phyloP scores from a whole-genome alignment of 2,329 filamentous ascomycete species.

The Exophiala sideris region DNA sequence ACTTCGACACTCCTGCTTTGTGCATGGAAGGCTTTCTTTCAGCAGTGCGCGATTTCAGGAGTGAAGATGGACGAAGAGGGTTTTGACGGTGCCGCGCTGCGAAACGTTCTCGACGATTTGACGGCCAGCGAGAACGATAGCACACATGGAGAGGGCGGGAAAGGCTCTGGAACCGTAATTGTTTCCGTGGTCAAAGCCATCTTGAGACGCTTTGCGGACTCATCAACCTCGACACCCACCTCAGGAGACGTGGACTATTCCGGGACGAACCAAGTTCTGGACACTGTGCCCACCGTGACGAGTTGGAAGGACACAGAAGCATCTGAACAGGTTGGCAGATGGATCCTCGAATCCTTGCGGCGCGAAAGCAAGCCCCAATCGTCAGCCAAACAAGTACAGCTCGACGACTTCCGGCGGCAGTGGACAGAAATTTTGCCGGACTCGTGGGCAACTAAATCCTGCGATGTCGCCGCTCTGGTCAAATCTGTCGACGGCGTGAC shows the following conservation, averaged over 20 bases:
- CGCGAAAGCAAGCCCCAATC: neutral
- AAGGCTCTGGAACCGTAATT: neutral
- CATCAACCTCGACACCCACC: neutral
- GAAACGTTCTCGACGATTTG: slow-evolving; percentile 1
- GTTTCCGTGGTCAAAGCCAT: slow-evolving; percentile 12
- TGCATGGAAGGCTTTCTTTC: slow-evolving; percentile 21
- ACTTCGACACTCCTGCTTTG: slow-evolving; percentile 16
- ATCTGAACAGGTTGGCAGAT: slow-evolving; percentile 4
- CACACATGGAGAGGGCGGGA: neutral
- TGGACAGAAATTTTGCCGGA: slow-evolving; percentile 22
- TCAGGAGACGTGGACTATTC: neutral
- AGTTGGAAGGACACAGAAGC: neutral
- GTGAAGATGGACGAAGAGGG: slow-evolving; percentile 6
- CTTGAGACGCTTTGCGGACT: slow-evolving; percentile 6
- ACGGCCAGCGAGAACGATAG: neutral
- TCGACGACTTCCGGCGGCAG: slow-evolving; percentile 10
- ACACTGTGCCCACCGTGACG: neutral
- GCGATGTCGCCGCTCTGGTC: slow-evolving; percentile 11
- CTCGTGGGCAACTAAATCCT: slow-evolving; percentile 18
- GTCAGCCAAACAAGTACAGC: neutral
- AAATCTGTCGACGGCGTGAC: neutral
- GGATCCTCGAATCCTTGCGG: slow-evolving; percentile 8
- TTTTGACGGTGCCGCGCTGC: neutral
- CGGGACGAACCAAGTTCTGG: neutral
- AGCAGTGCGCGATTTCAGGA: slow-evolving; percentile 16